phyloP scores from a whole-genome alignment of 2,329 filamentous ascomycete genomes.

The Pseudogymnoascus sp. region DNA sequence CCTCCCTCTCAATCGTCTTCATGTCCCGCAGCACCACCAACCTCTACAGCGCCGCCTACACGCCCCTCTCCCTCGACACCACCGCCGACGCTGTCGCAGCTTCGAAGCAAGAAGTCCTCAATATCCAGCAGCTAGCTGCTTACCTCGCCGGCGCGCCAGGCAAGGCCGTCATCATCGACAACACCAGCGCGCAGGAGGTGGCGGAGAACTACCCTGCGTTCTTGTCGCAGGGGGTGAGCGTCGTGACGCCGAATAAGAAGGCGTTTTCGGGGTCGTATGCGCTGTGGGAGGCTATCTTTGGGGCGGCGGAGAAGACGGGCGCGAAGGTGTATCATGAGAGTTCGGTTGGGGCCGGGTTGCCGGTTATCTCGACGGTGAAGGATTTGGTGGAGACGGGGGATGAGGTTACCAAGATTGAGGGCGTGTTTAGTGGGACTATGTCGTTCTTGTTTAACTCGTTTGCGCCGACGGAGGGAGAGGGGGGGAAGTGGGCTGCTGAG shows the following conservation, averaged over 20 bases:
- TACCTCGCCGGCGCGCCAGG: constrained; percentile 72
- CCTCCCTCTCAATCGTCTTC: constrained; percentile 67
- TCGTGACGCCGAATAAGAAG: constrained; percentile 98
- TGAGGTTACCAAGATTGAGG: constrained; percentile 83
- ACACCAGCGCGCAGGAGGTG: constrained; percentile 84
- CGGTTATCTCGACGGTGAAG: constrained; percentile 85
- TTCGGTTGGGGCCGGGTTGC: constrained; percentile 85
- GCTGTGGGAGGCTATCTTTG: constrained; percentile 83
- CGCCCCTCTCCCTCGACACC: constrained; percentile 53
- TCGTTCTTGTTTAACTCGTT: constrained; percentile 98
- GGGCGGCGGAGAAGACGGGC: constrained; percentile 57
- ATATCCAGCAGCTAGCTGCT: constrained; percentile 61
- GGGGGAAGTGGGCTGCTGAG: constrained; percentile 82
- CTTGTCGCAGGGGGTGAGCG: constrained; percentile 71
- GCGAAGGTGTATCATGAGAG: constrained; percentile 93
- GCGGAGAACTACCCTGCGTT: constrained; percentile 77
- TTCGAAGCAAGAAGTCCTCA: constrained; percentile 56
- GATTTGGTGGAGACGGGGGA: constrained; percentile 94
- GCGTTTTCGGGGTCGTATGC: constrained; percentile 76
- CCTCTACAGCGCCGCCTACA: constrained; percentile 66
- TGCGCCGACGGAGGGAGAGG: constrained; percentile 66
- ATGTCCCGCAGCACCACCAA: constrained; percentile 80
- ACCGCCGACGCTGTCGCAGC: constrained; percentile 55
- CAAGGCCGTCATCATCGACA: constrained; percentile 82
- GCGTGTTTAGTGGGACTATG: constrained; percentile 96